phyloP scores from a whole-genome alignment of 2,329 filamentous ascomycete species.

The Colletotrichum orchidophilum region DNA sequence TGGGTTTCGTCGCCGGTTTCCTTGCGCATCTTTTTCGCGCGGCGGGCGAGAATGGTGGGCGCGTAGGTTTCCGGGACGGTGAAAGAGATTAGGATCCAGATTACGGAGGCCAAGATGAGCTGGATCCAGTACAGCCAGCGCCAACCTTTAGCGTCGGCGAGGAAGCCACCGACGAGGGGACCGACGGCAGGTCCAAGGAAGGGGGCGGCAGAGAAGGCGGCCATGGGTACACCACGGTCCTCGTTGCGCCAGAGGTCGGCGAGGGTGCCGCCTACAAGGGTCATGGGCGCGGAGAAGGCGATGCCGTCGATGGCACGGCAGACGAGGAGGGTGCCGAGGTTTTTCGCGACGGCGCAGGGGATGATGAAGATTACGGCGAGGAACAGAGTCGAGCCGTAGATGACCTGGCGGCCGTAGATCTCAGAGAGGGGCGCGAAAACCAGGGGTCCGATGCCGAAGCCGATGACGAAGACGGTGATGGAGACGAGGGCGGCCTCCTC shows the following conservation, averaged over 20 bases:
- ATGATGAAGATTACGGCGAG: conserved; percentile 83
- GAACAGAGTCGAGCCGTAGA: conserved; percentile 75
- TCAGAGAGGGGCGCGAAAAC: conserved; percentile 82
- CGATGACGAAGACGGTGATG: conserved; percentile 81
- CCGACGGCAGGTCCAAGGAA: conserved; percentile 85
- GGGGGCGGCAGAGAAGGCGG: conserved; percentile 83
- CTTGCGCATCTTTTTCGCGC: conserved; percentile 78
- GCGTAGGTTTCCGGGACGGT: conserved; percentile 93
- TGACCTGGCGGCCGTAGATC: conserved; percentile 74
- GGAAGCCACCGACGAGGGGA: conserved; percentile 79
- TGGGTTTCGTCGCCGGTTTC: conserved; percentile 72
- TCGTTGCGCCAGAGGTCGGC: conserved; percentile 87
- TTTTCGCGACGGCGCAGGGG: conserved; percentile 79
- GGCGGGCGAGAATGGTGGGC: conserved; percentile 75
- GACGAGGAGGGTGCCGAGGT: conserved; percentile 79
- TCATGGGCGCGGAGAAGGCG: conserved; percentile 88
- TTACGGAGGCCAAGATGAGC: conserved; percentile 75
- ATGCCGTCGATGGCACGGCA: conserved; percentile 84
- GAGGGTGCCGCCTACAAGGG: conserved; percentile 82
- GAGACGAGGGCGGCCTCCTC: conserved; percentile 77
- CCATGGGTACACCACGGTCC: conserved; percentile 88
- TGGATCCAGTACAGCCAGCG: conserved; percentile 90
- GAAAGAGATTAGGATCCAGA: conserved; percentile 82
- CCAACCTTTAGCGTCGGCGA: conserved; percentile 77
- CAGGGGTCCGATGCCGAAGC: conserved; percentile 85